These are phyloP conservation scores for Curvularia eragrostidis DNA, from an alignment of 2,329 filamentous ascomycete genomes.

Conservation along the genomic window DNA sequence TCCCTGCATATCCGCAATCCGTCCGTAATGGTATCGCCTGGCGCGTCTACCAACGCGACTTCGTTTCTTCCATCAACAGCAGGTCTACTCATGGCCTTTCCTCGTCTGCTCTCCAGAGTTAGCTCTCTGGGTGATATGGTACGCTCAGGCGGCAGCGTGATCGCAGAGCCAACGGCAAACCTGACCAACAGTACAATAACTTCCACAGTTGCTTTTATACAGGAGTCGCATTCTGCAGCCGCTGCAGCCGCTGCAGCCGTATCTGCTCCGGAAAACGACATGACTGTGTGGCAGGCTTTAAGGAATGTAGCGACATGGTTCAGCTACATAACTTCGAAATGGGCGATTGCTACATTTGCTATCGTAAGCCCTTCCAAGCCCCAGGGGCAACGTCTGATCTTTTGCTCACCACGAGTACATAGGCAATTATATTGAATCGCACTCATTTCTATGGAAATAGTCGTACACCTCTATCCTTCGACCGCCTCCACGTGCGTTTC, in stretches of 20 bases:
- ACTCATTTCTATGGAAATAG: conserved; percentile 94
- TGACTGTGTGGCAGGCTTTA: conserved; percentile 58
- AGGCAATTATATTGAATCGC: conserved; percentile 86
- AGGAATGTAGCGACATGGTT: conserved; percentile 85
- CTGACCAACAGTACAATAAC: conserved; percentile 52
- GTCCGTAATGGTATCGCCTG: conserved; percentile 32
- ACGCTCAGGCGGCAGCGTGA: conserved; percentile 64
- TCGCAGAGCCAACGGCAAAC: conserved; percentile 65
- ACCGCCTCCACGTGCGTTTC: conserved; percentile 64
- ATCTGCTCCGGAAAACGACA: conserved; percentile 35
- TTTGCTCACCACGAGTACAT: conserved; percentile 10
- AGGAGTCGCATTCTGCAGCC: conserved; percentile 50
- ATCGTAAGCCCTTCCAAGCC: conserved; percentile 59
- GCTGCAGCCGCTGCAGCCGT: conserved; percentile 54
- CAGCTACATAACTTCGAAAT: conserved; percentile 70
- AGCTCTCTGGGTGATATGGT: conserved; percentile 67
- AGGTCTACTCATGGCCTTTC: conserved; percentile 72
- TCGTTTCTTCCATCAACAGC: conserved; percentile 65
- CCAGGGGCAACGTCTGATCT: background rate
- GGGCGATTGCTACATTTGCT: conserved; percentile 86
- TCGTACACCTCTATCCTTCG: conserved; percentile 76
- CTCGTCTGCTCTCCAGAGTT: conserved; percentile 72
- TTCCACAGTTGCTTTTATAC: conserved; percentile 49
- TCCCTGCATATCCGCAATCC: conserved; percentile 20
- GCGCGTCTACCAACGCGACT: conserved; percentile 43